phyloP scores from a whole-genome alignment of 441 rosid genomes.

The Hura crepitans region DNA sequence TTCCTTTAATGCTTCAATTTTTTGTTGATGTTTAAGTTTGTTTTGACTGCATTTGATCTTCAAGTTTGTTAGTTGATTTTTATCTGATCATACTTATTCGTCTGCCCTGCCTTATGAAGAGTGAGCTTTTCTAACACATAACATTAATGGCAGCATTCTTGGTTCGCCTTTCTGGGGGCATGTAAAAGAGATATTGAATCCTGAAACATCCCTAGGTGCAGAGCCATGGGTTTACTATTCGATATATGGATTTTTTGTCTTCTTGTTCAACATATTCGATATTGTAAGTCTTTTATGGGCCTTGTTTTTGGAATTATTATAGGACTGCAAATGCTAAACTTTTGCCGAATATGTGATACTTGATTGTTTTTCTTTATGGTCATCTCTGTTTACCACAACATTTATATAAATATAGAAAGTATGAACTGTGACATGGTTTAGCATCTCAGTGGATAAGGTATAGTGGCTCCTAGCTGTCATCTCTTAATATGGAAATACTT shows the following conservation, averaged over 20 bases:
- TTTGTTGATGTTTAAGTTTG: not conserved
- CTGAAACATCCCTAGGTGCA: conserved; percentile 83
- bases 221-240: conserved; percentile 89
- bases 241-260: conserved; percentile 79
- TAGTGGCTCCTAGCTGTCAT: not conserved
- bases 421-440: not conserved
- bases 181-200: conserved; percentile 78
- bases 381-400: not conserved
- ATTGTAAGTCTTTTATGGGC: conserved; percentile 54
- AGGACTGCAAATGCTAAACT: conserved; percentile 3
- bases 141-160: conserved; percentile 51
- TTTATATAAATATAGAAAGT: not conserved
- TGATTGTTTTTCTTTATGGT: not conserved
- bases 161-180: conserved; percentile 75
- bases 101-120: not conserved
- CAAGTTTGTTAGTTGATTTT: conserved; percentile 8
- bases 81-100: not conserved
- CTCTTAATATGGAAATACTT: no score
- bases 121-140: conserved; percentile 26
- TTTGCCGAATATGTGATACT: not conserved
- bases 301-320: conserved; percentile 9
- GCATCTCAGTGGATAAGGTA: not conserved
- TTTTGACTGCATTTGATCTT: conserved; percentile 10
- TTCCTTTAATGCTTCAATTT: not conserved
- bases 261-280: conserved; percentile 88